Evolutionary conservation across 495 filamentous ascomycete genomes (phyloP), one percentile per base, ranked within the genome.

Genomic region (Aspergillus cristatus): DNA sequence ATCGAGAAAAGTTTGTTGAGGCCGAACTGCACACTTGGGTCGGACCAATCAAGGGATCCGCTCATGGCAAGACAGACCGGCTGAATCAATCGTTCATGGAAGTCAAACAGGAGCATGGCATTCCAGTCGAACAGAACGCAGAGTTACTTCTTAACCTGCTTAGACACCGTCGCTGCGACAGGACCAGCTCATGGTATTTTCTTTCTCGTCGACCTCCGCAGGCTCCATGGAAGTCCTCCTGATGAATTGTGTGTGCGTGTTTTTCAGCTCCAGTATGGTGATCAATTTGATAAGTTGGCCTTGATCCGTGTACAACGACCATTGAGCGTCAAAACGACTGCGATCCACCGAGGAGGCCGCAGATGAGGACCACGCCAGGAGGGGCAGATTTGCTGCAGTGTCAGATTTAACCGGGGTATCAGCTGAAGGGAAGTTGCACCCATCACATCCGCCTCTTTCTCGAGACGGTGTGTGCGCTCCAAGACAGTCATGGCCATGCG

Each of bases 81-180:
- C n/a, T n/a, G n/a, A n/a, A n/a, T n/a, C n/a, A n/a, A n/a, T n/a
- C n/a, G n/a, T n/a, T n/a, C n/a, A n/a, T n/a, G n/a, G n/a, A n/a
- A n/a, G 29, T 24, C 38, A 32, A 18, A 40, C 26, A 40, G 41
- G 48, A 41, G 43, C 37, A 42, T 41, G 36, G 26, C 38, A n/a
- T n/a, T n/a, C n/a, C n/a, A n/a, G n/a, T n/a, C n/a, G n/a, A n/a
- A n/a, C n/a, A n/a, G n/a, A n/a, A n/a, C n/a, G n/a, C n/a, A n/a
- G n/a, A n/a, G n/a, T n/a, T n/a, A n/a, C n/a, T n/a, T n/a, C n/a
- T n/a, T n/a, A n/a, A n/a, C n/a, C n/a, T n/a, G n/a, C n/a, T n/a
- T n/a, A n/a, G n/a, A n/a, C n/a, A n/a, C n/a, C n/a, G n/a, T n/a
- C n/a, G n/a, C n/a, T n/a, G n/a, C n/a, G n/a, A n/a, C n/a, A n/a